A percentile compares a stretch with the other conserved stretches of the same genome.
Conservation (phyloP, 805 yeast genomes). For the Pichia kluyveri region DNA sequence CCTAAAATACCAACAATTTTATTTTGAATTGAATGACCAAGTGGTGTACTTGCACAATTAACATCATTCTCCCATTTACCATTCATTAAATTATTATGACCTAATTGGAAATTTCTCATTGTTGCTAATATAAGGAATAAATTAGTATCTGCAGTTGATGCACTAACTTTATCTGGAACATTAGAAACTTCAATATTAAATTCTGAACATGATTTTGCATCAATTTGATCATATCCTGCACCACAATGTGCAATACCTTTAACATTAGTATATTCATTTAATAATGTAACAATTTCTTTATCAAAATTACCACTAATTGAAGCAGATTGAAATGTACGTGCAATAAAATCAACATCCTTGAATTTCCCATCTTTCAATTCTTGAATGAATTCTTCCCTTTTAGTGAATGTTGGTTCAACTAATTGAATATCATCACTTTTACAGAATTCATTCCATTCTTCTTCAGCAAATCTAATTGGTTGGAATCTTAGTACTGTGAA, state of each 20-base stretch:
- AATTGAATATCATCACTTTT: slow-evolving; percentile 31
- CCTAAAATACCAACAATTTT: slow-evolving; percentile 75
- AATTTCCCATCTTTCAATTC: slow-evolving; percentile 29
- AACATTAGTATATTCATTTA: slow-evolving; percentile 27
- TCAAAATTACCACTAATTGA: slow-evolving; percentile 33
- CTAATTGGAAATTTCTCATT: slow-evolving; percentile 50
- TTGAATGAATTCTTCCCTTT: slow-evolving; percentile 33
- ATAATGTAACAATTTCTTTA: slow-evolving; percentile 30
- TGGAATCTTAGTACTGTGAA: slow-evolving; percentile 66
- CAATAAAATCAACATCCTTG: slow-evolving; percentile 29
- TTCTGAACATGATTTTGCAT: slow-evolving; percentile 31
- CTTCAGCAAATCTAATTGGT: slow-evolving; percentile 45
- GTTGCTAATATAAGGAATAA: slow-evolving; percentile 43
- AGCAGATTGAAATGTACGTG: slow-evolving; percentile 33
- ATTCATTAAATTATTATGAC: slow-evolving; percentile 40
- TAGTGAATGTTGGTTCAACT: slow-evolving; percentile 32
- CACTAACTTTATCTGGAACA: slow-evolving; percentile 44
- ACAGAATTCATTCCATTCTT: slow-evolving; percentile 45
- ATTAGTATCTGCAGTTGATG: slow-evolving; percentile 51
- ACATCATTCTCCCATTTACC: slow-evolving; percentile 51
- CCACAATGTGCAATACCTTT: slow-evolving; percentile 41
- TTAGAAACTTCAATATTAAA: slow-evolving; percentile 39
- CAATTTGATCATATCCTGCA: slow-evolving; percentile 52
- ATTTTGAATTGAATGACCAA: slow-evolving; percentile 70
- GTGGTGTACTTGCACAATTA: slow-evolving; percentile 42